Conservation (phyloP, 208 protist species). For the Acanthamoeba castellanii region DNA sequence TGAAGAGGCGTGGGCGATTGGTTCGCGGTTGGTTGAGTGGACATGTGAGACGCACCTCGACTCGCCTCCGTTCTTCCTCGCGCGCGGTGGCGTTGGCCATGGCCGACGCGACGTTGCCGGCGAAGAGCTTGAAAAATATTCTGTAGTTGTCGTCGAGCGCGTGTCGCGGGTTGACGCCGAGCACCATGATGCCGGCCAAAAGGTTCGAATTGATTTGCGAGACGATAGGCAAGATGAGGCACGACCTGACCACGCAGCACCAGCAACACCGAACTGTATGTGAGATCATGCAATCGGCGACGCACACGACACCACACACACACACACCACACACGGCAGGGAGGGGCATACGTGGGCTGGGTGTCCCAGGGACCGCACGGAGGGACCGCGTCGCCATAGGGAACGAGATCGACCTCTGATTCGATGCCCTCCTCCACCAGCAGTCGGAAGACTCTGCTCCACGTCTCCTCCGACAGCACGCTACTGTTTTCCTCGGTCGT, state of each 20-base stretch:
- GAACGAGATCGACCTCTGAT: neutral
- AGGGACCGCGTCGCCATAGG: neutral
- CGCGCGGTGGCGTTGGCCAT: neutral
- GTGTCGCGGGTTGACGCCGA: conserved; percentile 39
- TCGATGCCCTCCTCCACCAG: neutral
- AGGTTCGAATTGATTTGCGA: neutral
- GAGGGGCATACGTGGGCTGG: neutral
- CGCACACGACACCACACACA: too few species aligned
- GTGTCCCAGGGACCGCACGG: conserved; percentile 15
- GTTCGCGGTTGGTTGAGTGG: neutral
- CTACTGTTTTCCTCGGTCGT: neutral
- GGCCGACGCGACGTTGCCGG: neutral
- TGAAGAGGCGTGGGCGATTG: too few species aligned
- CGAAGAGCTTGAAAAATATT: conserved; percentile 24
- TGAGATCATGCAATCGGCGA: neutral
- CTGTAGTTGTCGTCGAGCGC: conserved; percentile 44
- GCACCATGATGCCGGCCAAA: neutral
- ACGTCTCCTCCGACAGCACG: neutral
- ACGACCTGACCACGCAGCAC: neutral
- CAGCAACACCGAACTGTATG: neutral
- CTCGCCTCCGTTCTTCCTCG: neutral
- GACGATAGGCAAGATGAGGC: neutral
- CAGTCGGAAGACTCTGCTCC: neutral
- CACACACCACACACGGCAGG: too few species aligned
- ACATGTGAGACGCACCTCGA: neutral